Evolutionary conservation across 2,329 filamentous ascomycete species (phyloP).

Genomic region (Trichoderma arundinaceum): DNA sequence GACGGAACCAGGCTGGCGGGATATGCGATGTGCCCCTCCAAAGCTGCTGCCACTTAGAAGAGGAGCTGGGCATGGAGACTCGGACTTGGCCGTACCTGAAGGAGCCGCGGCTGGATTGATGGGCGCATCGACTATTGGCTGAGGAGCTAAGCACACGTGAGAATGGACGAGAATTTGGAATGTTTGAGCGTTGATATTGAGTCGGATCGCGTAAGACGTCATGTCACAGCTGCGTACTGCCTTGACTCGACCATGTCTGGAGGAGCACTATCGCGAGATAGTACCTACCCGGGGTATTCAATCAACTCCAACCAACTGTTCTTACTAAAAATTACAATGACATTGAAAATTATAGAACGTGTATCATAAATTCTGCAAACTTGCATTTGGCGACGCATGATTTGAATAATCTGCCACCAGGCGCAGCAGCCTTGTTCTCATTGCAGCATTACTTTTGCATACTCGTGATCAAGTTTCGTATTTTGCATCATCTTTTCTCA

Average conservation of each 20-base stretch:
- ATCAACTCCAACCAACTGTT: too few relatives aligned
- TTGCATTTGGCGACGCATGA: neutral
- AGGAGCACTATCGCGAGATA: too few relatives aligned
- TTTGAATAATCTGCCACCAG: too few relatives aligned
- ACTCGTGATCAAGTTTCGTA: neutral
- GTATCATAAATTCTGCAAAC: too few relatives aligned
- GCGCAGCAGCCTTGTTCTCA: neutral
- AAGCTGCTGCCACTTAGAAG: neutral
- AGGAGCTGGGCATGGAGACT: neutral
- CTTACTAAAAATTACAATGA: too few relatives aligned
- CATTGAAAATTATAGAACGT: too few relatives aligned
- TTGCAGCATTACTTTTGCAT: neutral
- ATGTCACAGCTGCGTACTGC: neutral
- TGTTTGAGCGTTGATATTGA: neutral
- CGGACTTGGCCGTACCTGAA: slow-evolving; percentile 10
- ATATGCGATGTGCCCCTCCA: neutral
- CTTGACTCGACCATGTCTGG: too few relatives aligned
- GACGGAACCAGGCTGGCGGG: slow-evolving; percentile 3
- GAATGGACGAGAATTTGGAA: neutral
- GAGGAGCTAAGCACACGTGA: slow-evolving; percentile 2
- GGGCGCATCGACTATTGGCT: neutral
- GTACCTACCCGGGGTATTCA: too few relatives aligned
- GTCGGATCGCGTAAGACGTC: slow-evolving; percentile 12
- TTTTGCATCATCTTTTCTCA: slow-evolving; percentile 8
- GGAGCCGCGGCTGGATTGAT: neutral